Conservation (phyloP, 2,329 filamentous ascomycete species). For the Phyllosticta citrichinensis region DNA sequence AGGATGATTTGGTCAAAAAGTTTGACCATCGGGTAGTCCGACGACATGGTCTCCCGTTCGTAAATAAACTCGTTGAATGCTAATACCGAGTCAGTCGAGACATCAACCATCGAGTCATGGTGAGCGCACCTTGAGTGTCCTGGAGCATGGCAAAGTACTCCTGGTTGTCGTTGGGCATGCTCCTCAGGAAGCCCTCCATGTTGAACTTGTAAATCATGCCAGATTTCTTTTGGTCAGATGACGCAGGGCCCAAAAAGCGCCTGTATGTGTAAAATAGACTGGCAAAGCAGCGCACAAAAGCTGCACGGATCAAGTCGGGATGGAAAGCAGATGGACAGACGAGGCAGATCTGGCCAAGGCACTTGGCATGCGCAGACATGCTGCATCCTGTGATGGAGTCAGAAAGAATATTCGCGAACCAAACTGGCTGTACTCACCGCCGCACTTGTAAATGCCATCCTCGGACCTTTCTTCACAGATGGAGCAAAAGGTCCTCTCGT, state of each 20-base stretch:
- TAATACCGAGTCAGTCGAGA: constrained; percentile 16
- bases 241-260: constrained; percentile 50
- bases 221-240: constrained; percentile 51
- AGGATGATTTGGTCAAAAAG: constrained; percentile 79
- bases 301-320: constrained; percentile 55
- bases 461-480: constrained; percentile 67
- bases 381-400: constrained; percentile 40
- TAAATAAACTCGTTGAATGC: constrained; percentile 79
- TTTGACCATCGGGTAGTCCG: constrained; percentile 56
- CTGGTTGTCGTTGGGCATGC: constrained; percentile 52
- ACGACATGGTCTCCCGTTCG: constrained; percentile 58
- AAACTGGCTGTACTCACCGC: constrained; percentile 29
- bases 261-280: constrained; percentile 61
- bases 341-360: constrained; percentile 49
- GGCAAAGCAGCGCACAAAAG: constrained; percentile 59
- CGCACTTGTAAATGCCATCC: constrained; percentile 68
- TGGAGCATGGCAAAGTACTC: constrained; percentile 54
- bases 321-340: constrained; percentile 59
- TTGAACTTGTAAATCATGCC: constrained; percentile 56
- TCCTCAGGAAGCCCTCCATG: constrained; percentile 55
- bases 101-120: neutral
- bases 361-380: constrained; percentile 47
- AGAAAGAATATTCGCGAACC: neutral
- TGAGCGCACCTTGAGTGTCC: constrained; percentile 48
- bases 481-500: constrained; percentile 53